Evolutionary conservation across 2,329 filamentous ascomycete genomes (phyloP).

Genomic region (Nothomitra cinnamomea): DNA sequence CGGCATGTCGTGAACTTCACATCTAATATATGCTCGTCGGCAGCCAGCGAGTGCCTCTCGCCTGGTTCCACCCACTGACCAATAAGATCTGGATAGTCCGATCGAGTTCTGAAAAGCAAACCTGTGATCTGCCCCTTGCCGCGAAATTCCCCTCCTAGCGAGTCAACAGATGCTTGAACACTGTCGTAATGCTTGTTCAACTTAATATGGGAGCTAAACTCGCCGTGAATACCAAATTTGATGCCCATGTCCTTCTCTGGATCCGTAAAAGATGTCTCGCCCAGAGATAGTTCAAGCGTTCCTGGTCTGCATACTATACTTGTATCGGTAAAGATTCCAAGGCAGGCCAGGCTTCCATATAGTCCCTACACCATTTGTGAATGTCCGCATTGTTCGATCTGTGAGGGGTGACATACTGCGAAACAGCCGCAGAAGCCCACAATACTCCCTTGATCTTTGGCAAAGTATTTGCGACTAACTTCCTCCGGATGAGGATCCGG

Average conservation of each 20-base stretch:
- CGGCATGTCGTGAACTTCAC: neutral
- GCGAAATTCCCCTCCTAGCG: neutral
- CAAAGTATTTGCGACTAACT: neutral
- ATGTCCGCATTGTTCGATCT: neutral
- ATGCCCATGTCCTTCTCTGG: neutral
- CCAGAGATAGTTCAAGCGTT: neutral
- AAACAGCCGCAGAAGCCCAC: neutral
- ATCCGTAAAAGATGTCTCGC: neutral
- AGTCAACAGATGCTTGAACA: neutral
- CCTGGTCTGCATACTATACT: neutral
- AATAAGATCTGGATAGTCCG: neutral
- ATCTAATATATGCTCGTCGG: neutral
- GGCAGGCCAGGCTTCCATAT: neutral
- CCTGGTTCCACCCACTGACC: neutral
- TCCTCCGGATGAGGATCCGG: neutral
- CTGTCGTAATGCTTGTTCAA: neutral
- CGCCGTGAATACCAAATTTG: neutral
- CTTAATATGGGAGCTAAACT: neutral
- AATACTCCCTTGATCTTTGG: neutral
- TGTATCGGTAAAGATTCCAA: neutral
- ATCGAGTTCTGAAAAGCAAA: neutral
- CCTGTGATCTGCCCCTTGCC: neutral
- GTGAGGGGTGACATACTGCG: neutral
- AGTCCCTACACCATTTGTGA: neutral
- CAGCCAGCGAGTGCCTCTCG: neutral